phyloP scores from a whole-genome alignment of 305 asterid genomes.

The Petunia hybrid region DNA sequence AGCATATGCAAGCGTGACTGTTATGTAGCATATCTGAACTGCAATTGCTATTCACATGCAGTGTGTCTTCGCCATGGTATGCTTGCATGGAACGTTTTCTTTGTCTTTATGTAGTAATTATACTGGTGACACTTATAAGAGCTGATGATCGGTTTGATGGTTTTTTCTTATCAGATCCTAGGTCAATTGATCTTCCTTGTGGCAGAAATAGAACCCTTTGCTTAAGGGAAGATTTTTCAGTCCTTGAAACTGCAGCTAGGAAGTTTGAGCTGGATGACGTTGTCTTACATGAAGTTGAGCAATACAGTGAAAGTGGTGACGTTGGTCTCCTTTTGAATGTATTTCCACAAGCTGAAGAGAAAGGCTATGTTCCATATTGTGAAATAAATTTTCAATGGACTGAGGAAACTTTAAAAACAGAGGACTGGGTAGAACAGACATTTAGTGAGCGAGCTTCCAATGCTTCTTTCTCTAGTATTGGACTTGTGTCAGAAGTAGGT shows the following conservation, averaged over 20 bases:
- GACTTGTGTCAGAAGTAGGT: neutral
- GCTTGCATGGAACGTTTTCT: slow-evolving; percentile 36
- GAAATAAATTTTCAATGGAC: slow-evolving; percentile 44
- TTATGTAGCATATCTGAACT: slow-evolving; percentile 78
- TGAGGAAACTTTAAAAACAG: slow-evolving; percentile 35
- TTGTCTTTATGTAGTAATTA: slow-evolving; percentile 14
- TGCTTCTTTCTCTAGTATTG: slow-evolving; percentile 41
- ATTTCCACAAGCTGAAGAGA: slow-evolving; percentile 56
- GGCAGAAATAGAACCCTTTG: slow-evolving; percentile 58
- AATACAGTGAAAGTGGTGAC: slow-evolving; percentile 51
- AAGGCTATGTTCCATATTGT: slow-evolving; percentile 70
- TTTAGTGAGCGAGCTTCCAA: slow-evolving; percentile 33
- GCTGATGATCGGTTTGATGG: slow-evolving; percentile 35
- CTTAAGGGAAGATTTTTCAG: slow-evolving; percentile 71
- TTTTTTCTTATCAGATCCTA: slow-evolving; percentile 59
- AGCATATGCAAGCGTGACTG: slow-evolving; percentile 92
- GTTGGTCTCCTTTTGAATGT: slow-evolving; percentile 50
- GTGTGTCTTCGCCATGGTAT: slow-evolving; percentile 94
- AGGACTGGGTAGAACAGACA: slow-evolving; percentile 37
- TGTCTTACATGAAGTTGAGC: slow-evolving; percentile 59
- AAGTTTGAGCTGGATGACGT: slow-evolving; percentile 78
- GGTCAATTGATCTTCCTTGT: slow-evolving; percentile 65
- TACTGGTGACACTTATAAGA: neutral
- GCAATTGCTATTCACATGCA: slow-evolving; percentile 79
- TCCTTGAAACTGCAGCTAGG: slow-evolving; percentile 77